These are phyloP conservation scores for Diatrype stigma DNA, from an alignment of 2,329 filamentous ascomycete genomes.

Conservation along the genomic window DNA sequence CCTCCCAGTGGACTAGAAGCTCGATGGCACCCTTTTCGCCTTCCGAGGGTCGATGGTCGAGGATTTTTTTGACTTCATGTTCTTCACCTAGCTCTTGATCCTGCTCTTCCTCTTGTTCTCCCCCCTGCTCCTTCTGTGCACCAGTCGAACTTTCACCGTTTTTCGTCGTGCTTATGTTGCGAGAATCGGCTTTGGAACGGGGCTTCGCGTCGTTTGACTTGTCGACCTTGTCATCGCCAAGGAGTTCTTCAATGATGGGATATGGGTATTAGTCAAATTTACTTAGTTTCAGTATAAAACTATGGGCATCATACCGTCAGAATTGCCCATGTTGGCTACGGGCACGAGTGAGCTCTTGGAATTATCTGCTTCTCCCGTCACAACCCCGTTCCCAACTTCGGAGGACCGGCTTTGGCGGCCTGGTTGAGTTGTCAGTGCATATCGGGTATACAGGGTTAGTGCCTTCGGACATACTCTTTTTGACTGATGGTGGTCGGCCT, in stretches of 20 bases:
- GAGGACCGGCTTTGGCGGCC: constrained; percentile 20
- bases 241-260: constrained; percentile 3
- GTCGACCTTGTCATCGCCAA: not conserved
- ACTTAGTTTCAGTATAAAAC: not conserved
- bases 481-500: constrained; percentile 11
- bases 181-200: constrained; percentile 1
- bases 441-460: not conserved
- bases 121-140: constrained; percentile 12
- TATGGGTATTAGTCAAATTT: not conserved
- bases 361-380: constrained; percentile 5
- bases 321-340: constrained; percentile 24
- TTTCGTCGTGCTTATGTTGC: constrained; percentile 11
- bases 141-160: constrained; percentile 1
- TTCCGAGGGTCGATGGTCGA: constrained; percentile 20
- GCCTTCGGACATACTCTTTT: constrained; percentile 1
- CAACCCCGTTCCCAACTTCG: constrained; percentile 7
- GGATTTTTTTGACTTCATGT: constrained; percentile 21
- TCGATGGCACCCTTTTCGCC: constrained; percentile 22
- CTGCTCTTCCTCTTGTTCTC: constrained; percentile 20
- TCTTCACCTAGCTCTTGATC: constrained; percentile 18
- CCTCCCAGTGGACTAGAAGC: constrained; percentile 27
- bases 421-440: constrained; percentile 3
- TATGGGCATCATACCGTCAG: constrained; percentile 11
- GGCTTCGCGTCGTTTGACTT: not conserved
- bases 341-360: constrained; percentile 14